phyloP scores from a whole-genome alignment of 2,329 filamentous ascomycete species.

The Sporothrix pallida region DNA sequence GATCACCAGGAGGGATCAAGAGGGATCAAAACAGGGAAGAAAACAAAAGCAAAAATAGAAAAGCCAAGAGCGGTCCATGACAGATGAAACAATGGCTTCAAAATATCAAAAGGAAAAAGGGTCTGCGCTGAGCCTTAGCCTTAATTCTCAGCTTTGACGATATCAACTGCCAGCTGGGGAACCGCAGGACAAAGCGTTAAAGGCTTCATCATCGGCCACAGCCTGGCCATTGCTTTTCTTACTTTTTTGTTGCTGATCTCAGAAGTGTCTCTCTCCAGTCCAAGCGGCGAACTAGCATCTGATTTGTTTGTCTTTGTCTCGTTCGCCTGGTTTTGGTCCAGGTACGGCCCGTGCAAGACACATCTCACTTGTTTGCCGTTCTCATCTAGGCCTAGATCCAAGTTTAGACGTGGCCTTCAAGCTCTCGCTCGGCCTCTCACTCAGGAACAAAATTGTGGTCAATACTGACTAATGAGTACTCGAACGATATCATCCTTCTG shows the following conservation, averaged over 20 bases:
- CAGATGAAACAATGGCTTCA: not conserved
- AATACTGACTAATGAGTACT: too few species aligned
- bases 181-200: not conserved
- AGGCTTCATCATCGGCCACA: not conserved
- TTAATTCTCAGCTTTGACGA: not conserved
- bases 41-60: not conserved
- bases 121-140: not conserved
- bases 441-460: not conserved
- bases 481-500: not conserved
- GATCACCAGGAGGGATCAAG: not conserved
- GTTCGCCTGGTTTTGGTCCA: not conserved
- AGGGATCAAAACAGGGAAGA: not conserved
- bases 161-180: not conserved
- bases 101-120: not conserved
- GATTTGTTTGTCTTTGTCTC: not conserved
- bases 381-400: not conserved
- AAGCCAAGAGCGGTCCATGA: not conserved
- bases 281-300: not conserved
- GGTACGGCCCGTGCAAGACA: slow-evolving; percentile 3
- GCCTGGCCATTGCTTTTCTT: not conserved
- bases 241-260: too few species aligned
- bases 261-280: not conserved
- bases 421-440: not conserved
- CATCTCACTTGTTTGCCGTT: not conserved
- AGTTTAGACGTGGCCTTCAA: not conserved